phyloP scores from a whole-genome alignment of 169 alveolate genomes.

The Eimeria sp. region DNA sequence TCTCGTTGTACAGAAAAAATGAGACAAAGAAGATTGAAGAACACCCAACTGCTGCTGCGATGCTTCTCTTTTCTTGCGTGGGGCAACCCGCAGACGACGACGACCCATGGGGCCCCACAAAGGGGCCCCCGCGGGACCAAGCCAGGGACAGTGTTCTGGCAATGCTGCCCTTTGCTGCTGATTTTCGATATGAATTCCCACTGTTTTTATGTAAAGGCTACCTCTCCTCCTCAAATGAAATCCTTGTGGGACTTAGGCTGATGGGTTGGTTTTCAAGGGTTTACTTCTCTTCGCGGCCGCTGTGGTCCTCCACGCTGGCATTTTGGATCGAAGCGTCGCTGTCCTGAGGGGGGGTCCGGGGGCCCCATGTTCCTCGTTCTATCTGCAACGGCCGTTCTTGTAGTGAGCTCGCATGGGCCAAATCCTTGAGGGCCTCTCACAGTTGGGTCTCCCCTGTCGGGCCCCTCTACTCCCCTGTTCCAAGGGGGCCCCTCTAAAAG shows the following conservation, averaged over 20 bases:
- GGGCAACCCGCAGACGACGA: not conserved
- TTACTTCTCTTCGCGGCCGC: not conserved
- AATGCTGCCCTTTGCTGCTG: not conserved
- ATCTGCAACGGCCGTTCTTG: too few relatives aligned
- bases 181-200: not conserved
- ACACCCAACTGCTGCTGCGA: not conserved
- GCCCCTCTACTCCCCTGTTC: too few relatives aligned
- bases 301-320: not conserved
- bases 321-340: not conserved
- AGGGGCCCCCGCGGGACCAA: not conserved
- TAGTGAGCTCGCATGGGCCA: too few relatives aligned
- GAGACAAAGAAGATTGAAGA: too few relatives aligned
- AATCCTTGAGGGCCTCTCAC: too few relatives aligned
- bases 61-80: not conserved
- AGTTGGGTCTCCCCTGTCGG: too few relatives aligned
- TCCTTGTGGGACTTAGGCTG: not conserved
- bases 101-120: too few relatives aligned
- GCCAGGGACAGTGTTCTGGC: not conserved
- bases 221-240: too few relatives aligned
- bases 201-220: too few relatives aligned
- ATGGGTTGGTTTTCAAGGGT: not conserved
- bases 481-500: too few relatives aligned
- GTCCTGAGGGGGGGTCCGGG: not conserved
- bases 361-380: not conserved
- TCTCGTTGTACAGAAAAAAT: not conserved